Evolutionary conservation across 2,329 filamentous ascomycete genomes (phyloP).

Genomic region (Ramichloridium luteum): DNA sequence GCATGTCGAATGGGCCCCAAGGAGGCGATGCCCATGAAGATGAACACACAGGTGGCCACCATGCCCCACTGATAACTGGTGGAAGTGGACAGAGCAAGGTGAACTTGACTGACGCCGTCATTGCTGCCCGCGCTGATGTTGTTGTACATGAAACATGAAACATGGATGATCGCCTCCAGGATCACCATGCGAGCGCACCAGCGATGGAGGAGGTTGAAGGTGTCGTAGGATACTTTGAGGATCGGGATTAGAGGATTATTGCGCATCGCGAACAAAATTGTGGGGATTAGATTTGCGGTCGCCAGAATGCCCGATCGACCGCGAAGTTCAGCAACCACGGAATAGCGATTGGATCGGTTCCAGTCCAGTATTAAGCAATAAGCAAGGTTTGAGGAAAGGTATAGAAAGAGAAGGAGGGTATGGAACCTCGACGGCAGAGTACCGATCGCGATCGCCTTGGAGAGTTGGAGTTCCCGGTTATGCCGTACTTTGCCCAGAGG

Average conservation of each 20-base stretch:
- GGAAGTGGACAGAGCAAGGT: conserved; percentile 42
- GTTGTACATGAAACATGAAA: conserved; percentile 61
- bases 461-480: conserved; percentile 61
- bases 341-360: conserved; percentile 27
- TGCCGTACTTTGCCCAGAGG: conserved; percentile 64
- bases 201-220: conserved; percentile 80
- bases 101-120: conserved; percentile 47
- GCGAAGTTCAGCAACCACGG: conserved; percentile 68
- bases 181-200: conserved; percentile 70
- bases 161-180: conserved; percentile 57
- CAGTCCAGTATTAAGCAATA: conserved; percentile 63
- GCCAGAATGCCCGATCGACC: conserved; percentile 76
- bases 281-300: conserved; percentile 80
- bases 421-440: conserved; percentile 73
- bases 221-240: conserved; percentile 84
- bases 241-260: conserved; percentile 84
- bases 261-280: conserved; percentile 76
- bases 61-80: conserved; percentile 55
- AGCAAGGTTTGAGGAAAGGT: conserved; percentile 60
- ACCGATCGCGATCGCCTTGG: conserved; percentile 55
- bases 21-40: conserved; percentile 56
- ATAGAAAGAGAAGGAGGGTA: conserved; percentile 53
- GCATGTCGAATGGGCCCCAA: conserved; percentile 76
- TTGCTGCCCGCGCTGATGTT: conserved; percentile 38
- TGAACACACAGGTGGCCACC: conserved; percentile 47